These are phyloP conservation scores for Ophiosphaerella herpotricha DNA, from an alignment of 2,329 filamentous ascomycete species.

Conservation along the genomic window DNA sequence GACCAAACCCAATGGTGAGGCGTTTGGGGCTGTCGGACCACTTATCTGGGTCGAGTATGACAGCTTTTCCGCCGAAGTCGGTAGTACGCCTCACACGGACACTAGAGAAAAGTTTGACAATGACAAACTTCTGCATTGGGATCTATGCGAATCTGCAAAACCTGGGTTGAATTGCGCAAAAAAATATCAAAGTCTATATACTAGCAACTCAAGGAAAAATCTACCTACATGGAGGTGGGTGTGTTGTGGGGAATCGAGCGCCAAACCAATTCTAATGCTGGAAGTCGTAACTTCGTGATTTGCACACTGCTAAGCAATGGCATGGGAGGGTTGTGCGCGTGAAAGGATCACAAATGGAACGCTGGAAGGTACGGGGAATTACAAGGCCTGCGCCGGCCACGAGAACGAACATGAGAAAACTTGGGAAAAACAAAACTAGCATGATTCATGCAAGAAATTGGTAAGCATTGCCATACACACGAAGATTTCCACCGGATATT, in stretches of 20 bases:
- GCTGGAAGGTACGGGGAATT: background rate
- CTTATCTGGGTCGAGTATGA: conserved; percentile 1
- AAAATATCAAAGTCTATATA: background rate
- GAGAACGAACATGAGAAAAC: background rate
- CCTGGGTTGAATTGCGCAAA: conserved; percentile 28
- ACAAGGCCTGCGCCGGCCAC: conserved; percentile 34
- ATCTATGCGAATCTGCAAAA: background rate
- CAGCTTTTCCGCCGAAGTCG: background rate
- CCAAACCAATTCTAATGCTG: conserved; percentile 11
- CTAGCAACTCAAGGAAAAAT: conserved; percentile 1
- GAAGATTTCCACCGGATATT: conserved; percentile 4
- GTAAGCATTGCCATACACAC: conserved; percentile 4
- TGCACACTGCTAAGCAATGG: conserved; percentile 1
- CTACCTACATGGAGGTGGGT: conserved; percentile 5
- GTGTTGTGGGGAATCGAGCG: conserved; percentile 3
- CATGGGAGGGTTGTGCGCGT: background rate
- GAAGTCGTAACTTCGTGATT: conserved; percentile 27
- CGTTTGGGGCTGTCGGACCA: conserved; percentile 14
- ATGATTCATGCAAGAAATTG: background rate
- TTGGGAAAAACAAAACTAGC: background rate
- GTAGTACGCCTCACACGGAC: background rate
- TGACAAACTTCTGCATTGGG: background rate
- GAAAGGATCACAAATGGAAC: conserved; percentile 1
- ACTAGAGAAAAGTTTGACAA: background rate
- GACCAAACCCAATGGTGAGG: conserved; percentile 9